These are phyloP conservation scores for Lactifluus volemus DNA, from an alignment of 768 basidiomycete genomes.

Conservation along the genomic window DNA sequence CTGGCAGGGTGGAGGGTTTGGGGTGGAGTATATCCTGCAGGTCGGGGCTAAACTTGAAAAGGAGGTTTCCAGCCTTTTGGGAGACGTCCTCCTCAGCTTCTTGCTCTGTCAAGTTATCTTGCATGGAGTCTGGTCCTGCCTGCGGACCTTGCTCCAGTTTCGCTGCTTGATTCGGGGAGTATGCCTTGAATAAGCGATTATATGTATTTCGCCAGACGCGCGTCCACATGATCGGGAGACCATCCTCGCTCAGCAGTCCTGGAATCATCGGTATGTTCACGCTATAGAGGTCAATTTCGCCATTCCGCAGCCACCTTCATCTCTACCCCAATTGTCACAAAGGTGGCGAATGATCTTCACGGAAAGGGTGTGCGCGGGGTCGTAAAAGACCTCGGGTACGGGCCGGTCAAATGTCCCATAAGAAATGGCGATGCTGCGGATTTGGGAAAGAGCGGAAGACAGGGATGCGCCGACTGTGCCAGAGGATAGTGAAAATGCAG, in stretches of 20 bases:
- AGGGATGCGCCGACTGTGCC: constrained; percentile 91
- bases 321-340: constrained; percentile 80
- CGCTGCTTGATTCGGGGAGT: constrained; percentile 13
- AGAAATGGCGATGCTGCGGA: constrained; percentile 74
- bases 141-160: constrained; percentile 26
- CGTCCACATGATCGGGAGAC: constrained; percentile 71
- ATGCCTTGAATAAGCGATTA: constrained; percentile 64
- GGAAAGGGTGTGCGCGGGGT: constrained; percentile 67
- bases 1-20: constrained; percentile 46
- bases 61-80: constrained; percentile 28
- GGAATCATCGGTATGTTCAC: constrained; percentile 83
- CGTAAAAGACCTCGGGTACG: constrained; percentile 45
- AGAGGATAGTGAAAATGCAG: constrained; percentile 83
- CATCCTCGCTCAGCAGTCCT: constrained; percentile 47
- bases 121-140: constrained; percentile 38
- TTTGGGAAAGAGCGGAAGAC: constrained; percentile 61
- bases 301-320: constrained; percentile 47
- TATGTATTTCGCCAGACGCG: constrained; percentile 81
- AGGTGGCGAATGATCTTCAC: constrained; percentile 61
- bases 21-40: constrained; percentile 63
- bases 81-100: neutral
- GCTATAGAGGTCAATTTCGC: constrained; percentile 75
- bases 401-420: constrained; percentile 63
- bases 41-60: constrained; percentile 72
- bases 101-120: constrained; percentile 17